phyloP scores from a whole-genome alignment of 768 basidiomycete species.

The Chlorophyllum brunneum region DNA sequence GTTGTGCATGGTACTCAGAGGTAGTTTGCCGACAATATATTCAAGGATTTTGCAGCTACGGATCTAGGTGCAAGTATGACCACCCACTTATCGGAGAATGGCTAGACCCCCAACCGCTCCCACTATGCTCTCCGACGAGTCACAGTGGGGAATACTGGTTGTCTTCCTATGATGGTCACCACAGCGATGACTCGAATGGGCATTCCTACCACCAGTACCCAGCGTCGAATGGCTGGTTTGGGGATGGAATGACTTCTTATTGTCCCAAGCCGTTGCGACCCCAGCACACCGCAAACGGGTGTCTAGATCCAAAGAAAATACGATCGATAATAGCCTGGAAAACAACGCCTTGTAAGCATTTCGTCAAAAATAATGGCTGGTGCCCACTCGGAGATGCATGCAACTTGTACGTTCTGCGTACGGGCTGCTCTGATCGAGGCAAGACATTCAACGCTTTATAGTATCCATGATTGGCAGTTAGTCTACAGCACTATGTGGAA shows the following conservation, averaged over 20 bases:
- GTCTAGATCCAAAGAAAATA: slow-evolving; percentile 11
- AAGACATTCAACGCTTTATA: slow-evolving; percentile 13
- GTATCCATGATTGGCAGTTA: slow-evolving; percentile 28
- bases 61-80: slow-evolving; percentile 9
- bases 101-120: background rate
- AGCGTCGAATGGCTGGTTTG: background rate
- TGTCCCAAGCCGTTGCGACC: background rate
- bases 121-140: background rate
- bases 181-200: background rate
- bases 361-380: slow-evolving; percentile 36
- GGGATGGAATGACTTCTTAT: slow-evolving; percentile 2
- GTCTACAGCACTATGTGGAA: slow-evolving; percentile 17
- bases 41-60: slow-evolving; percentile 11
- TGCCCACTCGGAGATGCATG: slow-evolving; percentile 39
- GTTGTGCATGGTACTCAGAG: background rate
- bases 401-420: slow-evolving; percentile 32
- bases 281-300: background rate
- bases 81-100: slow-evolving; percentile 9
- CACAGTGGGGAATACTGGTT: slow-evolving; percentile 1
- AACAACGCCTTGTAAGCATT: slow-evolving; percentile 38
- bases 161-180: background rate
- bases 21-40: slow-evolving; percentile 11
- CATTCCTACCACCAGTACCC: slow-evolving; percentile 9
- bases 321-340: slow-evolving; percentile 23
- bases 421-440: background rate